Evolutionary conservation across 352 stramenopile genomes (phyloP).

Genomic region (Phytophthora europaea): DNA sequence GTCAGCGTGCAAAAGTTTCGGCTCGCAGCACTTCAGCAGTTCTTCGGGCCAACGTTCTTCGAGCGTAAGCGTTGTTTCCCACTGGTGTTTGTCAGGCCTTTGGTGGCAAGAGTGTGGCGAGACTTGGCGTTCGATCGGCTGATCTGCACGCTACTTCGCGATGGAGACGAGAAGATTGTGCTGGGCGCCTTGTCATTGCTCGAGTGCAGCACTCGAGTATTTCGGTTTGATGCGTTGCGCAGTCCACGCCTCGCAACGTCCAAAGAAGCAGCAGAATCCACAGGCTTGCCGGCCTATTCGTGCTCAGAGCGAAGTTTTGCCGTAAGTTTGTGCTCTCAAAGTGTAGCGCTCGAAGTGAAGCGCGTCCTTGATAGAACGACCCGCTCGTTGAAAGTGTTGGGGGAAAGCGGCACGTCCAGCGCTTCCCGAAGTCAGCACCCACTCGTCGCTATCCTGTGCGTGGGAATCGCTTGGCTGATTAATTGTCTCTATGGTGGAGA

Average conservation of each 20-base stretch:
- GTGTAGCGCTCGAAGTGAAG: conserved; percentile 28
- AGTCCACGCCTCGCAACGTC: background rate
- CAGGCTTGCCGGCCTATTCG: conserved; percentile 3
- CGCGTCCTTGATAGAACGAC: conserved; percentile 32
- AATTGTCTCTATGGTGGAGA: conserved; percentile 58
- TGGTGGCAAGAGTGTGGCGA: conserved; percentile 42
- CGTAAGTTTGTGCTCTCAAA: conserved; percentile 30
- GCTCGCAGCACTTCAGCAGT: conserved; percentile 46
- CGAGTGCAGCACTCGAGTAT: conserved; percentile 48
- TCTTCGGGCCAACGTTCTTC: conserved; percentile 41
- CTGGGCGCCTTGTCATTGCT: conserved; percentile 45
- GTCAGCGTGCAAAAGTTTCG: conserved; percentile 52
- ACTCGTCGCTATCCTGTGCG: conserved; percentile 33
- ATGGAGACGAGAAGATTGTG: conserved; percentile 52
- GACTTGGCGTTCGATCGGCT: conserved; percentile 37
- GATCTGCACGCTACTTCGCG: conserved; percentile 40
- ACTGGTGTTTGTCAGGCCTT: conserved; percentile 33
- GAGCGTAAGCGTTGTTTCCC: conserved; percentile 42
- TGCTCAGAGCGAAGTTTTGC: conserved; percentile 25
- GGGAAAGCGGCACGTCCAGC: conserved; percentile 31
- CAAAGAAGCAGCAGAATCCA: background rate
- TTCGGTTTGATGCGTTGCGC: conserved; percentile 35
- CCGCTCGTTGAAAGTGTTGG: conserved; percentile 41
- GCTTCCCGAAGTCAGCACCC: conserved; percentile 31
- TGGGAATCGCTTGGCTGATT: conserved; percentile 39